These are phyloP conservation scores for Collybia mongolica DNA, from an alignment of 768 basidiomycete genomes.

Conservation along the genomic window DNA sequence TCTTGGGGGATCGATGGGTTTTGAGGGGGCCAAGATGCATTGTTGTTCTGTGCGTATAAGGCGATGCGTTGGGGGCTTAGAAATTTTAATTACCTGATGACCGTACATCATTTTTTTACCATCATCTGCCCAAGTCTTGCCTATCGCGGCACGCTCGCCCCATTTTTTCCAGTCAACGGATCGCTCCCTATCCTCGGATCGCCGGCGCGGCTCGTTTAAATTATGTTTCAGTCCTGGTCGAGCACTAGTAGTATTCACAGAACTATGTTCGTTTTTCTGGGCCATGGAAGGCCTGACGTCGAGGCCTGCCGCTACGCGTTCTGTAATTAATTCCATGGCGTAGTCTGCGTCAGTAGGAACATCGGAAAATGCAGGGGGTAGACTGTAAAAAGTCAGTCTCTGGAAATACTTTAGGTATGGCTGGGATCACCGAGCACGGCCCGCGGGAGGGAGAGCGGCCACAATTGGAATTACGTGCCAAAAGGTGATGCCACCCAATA, in stretches of 20 bases:
- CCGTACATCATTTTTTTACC: slow-evolving; percentile 37
- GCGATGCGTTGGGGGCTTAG: too few relatives aligned
- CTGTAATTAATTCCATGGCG: slow-evolving; percentile 67
- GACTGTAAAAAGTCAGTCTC: slow-evolving; percentile 24
- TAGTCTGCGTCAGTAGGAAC: slow-evolving; percentile 70
- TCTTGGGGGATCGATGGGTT: too few relatives aligned
- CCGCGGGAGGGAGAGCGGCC: slow-evolving; percentile 44
- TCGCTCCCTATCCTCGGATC: neutral
- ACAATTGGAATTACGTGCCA: slow-evolving; percentile 65
- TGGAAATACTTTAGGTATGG: neutral
- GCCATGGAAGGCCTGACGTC: slow-evolving; percentile 35
- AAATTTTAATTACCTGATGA: too few relatives aligned
- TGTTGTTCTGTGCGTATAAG: too few relatives aligned
- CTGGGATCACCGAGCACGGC: slow-evolving; percentile 40
- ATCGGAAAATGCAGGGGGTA: slow-evolving; percentile 46
- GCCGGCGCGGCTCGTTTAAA: neutral
- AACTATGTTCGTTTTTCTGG: slow-evolving; percentile 9
- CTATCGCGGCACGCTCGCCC: slow-evolving; percentile 43
- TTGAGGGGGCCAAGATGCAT: too few relatives aligned
- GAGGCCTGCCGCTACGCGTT: slow-evolving; percentile 55
- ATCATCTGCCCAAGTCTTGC: slow-evolving; percentile 43
- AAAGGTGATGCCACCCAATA: slow-evolving; percentile 48
- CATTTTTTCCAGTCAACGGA: slow-evolving; percentile 56
- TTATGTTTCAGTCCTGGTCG: too few relatives aligned
- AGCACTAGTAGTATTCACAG: neutral